Evolutionary conservation across 257 asterid species (phyloP).

Genomic region (Solanum chmielewskii): DNA sequence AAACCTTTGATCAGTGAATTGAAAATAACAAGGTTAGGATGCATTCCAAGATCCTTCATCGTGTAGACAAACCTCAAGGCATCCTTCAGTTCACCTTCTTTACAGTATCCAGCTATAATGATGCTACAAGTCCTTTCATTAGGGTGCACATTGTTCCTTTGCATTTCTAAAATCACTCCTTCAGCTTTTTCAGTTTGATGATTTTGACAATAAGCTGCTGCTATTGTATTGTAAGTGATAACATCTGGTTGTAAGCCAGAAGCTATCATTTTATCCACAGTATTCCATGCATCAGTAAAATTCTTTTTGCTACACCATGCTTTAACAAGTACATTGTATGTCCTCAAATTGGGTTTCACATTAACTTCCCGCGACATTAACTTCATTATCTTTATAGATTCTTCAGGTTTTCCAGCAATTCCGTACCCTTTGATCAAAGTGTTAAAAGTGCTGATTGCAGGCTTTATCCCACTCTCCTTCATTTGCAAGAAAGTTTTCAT

Average conservation of each 20-base stretch:
- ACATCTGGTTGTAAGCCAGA: conserved; percentile 45
- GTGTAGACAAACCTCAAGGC: conserved; percentile 49
- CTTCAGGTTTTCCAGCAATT: conserved; percentile 55
- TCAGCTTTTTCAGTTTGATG: conserved; percentile 41
- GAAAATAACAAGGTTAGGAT: conserved; percentile 43
- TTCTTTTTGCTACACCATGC: conserved; percentile 56
- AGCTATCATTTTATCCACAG: conserved; percentile 37
- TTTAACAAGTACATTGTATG: conserved; percentile 51
- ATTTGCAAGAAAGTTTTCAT: conserved; percentile 38
- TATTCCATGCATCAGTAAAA: conserved; percentile 38
- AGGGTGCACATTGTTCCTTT: conserved; percentile 36
- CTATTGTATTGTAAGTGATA: conserved; percentile 52
- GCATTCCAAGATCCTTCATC: conserved; percentile 46
- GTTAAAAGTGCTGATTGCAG: conserved; percentile 50
- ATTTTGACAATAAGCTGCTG: conserved; percentile 39
- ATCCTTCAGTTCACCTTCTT: conserved; percentile 46
- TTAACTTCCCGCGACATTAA: conserved; percentile 37
- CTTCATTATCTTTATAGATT: conserved; percentile 43
- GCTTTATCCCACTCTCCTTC: conserved; percentile 51
- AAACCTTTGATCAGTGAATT: conserved; percentile 62
- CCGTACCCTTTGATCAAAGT: conserved; percentile 70
- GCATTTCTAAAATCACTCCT: conserved; percentile 46
- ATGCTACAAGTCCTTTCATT: conserved; percentile 59
- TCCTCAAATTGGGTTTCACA: conserved; percentile 44
- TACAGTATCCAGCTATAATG: conserved; percentile 52